These are phyloP conservation scores for Tetradesmus obliquus DNA, from an alignment of 139 green algal species.

Conservation along the genomic window DNA sequence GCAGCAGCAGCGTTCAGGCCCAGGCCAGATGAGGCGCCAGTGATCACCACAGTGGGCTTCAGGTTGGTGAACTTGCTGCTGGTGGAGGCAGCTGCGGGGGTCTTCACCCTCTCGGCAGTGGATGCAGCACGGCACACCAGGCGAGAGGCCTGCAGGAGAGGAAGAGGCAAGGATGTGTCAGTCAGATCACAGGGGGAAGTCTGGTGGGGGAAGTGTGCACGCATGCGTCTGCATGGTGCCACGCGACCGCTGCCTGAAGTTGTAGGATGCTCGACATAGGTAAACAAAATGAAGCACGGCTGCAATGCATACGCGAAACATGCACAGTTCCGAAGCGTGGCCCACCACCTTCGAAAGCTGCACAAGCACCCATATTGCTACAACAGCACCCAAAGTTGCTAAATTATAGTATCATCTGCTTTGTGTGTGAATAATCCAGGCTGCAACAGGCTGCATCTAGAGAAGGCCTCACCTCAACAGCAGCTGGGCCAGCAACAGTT, in stretches of 20 bases:
- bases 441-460: not conserved
- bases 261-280: not conserved
- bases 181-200: too few relatives aligned
- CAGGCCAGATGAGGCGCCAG: slow-evolving; percentile 90
- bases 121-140: not conserved
- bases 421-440: not conserved
- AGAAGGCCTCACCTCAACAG: slow-evolving; percentile 14
- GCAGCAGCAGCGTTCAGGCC: slow-evolving; percentile 86
- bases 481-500: not conserved
- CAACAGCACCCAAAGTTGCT: too few relatives aligned
- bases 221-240: not conserved
- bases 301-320: not conserved
- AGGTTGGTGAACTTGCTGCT: slow-evolving; percentile 41
- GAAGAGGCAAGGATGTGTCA: not conserved
- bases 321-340: not conserved
- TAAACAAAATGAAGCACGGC: not conserved
- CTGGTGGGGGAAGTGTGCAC: not conserved
- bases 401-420: not conserved
- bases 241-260: not conserved
- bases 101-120: slow-evolving; percentile 16
- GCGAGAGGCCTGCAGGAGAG: not conserved
- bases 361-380: not conserved
- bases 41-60: slow-evolving; percentile 77
- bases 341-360: not conserved
- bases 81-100: slow-evolving; percentile 28